phyloP scores from a whole-genome alignment of 345 rosid species.

The Rhodomyrtus tomentosa region DNA sequence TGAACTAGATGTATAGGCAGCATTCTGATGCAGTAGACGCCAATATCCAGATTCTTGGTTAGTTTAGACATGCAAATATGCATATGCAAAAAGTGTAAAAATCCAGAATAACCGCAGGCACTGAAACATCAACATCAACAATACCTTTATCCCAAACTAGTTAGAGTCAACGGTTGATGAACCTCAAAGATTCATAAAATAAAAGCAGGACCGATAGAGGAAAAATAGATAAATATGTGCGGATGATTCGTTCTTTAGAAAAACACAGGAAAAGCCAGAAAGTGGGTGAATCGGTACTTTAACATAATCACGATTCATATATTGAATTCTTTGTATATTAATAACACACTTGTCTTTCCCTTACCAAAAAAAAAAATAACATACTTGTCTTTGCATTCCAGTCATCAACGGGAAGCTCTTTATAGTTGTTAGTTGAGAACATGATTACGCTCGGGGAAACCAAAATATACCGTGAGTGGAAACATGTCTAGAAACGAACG shows the following conservation, averaged over 20 bases:
- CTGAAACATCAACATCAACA: too few relatives aligned
- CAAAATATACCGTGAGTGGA: background rate
- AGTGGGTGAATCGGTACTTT: background rate
- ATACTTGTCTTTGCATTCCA: background rate
- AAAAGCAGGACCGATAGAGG: too few relatives aligned
- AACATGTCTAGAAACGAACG: background rate
- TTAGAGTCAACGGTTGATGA: too few relatives aligned
- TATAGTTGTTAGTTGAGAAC: background rate
- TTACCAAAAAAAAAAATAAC: too few relatives aligned
- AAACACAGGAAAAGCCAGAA: background rate
- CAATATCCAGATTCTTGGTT: background rate
- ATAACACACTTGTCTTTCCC: background rate
- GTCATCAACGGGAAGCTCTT: background rate
- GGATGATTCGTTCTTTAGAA: background rate
- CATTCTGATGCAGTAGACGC: background rate
- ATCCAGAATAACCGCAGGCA: background rate
- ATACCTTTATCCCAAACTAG: too few relatives aligned
- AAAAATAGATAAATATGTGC: background rate
- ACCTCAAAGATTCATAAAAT: too few relatives aligned
- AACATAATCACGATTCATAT: background rate
- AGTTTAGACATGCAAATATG: background rate
- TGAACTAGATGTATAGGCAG: background rate
- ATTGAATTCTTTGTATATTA: background rate
- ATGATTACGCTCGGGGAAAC: background rate
- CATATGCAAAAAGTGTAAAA: background rate